Evolutionary conservation across 176 grass and related monocot species (phyloP).

Genomic region (Eremochloa ophiuroides): DNA sequence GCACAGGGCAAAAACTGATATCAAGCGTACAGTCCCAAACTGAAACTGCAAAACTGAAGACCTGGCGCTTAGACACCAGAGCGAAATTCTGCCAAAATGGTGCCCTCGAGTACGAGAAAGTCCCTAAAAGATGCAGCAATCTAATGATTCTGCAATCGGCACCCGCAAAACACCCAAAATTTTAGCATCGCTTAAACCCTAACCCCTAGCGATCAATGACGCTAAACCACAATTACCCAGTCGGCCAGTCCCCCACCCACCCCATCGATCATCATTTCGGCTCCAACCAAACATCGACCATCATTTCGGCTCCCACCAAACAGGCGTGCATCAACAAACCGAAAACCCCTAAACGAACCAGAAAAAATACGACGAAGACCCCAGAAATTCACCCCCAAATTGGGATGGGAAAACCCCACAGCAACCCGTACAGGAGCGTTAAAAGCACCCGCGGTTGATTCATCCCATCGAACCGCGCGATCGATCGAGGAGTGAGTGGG

Average conservation of each 20-base stretch:
- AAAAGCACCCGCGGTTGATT: background rate
- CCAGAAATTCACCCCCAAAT: background rate
- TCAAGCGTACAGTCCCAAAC: background rate
- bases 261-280: no score
- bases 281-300: no score
- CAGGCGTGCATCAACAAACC: background rate
- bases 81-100: background rate
- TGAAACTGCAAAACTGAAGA: background rate
- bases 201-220: slow-evolving; percentile 22
- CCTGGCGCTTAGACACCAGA: background rate
- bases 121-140: no score
- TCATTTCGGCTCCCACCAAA: background rate
- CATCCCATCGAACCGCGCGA: background rate
- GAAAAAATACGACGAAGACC: background rate
- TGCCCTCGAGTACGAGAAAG: background rate
- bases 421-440: background rate
- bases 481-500: no score
- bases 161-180: background rate
- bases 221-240: slow-evolving; percentile 2
- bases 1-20: background rate
- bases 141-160: no score
- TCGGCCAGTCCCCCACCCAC: background rate
- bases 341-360: background rate
- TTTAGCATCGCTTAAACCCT: slow-evolving; percentile 26
- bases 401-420: background rate